Evolutionary conservation across 148 eudicot species (phyloP).

Genomic region (Rhododendron mucronatum): DNA sequence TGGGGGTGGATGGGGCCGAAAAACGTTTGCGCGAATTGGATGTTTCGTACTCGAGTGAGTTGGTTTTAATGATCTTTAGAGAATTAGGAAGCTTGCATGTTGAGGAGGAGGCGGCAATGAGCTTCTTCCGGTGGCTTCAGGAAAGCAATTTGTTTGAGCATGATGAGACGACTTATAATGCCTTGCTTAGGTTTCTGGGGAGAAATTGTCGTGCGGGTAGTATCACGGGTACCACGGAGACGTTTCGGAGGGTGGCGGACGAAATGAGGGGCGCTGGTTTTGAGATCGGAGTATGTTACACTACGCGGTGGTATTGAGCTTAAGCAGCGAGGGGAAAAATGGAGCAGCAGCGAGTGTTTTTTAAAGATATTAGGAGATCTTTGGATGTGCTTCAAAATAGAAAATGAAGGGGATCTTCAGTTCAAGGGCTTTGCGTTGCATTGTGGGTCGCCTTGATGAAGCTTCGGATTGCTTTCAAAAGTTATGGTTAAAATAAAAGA

Average conservation of each 20-base stretch:
- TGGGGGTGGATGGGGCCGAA: constrained; percentile 73
- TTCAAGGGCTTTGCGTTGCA: constrained; percentile 55
- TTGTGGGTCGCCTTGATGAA: constrained; percentile 46
- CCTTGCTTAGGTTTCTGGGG: constrained; percentile 42
- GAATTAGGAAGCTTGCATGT: too few relatives aligned
- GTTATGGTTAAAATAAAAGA: constrained; percentile 29
- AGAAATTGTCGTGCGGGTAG: constrained; percentile 9
- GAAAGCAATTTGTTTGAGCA: constrained; percentile 62
- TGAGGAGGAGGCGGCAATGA: too few relatives aligned
- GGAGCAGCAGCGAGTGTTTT: too few relatives aligned
- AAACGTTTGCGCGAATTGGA: constrained; percentile 35
- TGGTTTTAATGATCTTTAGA: constrained; percentile 26
- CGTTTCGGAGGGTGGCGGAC: constrained; percentile 58
- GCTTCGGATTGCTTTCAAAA: constrained; percentile 47
- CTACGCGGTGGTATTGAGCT: too few relatives aligned
- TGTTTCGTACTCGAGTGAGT: constrained; percentile 33
- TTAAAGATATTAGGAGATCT: background rate
- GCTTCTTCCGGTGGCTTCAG: constrained; percentile 61
- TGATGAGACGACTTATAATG: constrained; percentile 47
- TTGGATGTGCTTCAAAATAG: constrained; percentile 20
- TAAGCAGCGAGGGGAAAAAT: too few relatives aligned
- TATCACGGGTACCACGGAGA: constrained; percentile 24
- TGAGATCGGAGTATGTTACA: constrained; percentile 23
- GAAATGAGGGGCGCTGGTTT: constrained; percentile 59
- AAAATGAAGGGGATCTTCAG: constrained; percentile 42